Conservation (phyloP, 1,284 basidiomycete species). For the Neonothopanus nambi region DNA sequence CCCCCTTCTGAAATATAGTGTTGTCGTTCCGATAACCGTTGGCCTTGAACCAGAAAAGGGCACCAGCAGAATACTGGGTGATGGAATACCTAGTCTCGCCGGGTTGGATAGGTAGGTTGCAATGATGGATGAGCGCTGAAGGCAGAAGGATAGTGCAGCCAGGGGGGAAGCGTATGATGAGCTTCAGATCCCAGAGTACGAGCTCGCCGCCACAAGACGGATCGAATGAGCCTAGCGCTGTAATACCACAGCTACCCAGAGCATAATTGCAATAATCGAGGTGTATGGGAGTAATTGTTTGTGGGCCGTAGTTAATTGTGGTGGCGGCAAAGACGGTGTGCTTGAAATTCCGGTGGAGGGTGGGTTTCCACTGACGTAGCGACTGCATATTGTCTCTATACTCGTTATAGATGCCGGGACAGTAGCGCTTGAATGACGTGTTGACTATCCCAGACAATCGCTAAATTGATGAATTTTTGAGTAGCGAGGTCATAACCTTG, state of each 20-base stretch:
- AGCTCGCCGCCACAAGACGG: slow-evolving; percentile 3
- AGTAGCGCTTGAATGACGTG: neutral
- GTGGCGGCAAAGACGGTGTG: neutral
- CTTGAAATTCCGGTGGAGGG: neutral
- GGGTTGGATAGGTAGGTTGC: neutral
- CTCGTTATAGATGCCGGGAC: too few species aligned
- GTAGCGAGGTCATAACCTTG: neutral
- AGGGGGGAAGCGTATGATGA: neutral
- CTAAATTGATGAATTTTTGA: neutral
- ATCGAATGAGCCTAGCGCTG: neutral
- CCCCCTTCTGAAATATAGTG: too few species aligned
- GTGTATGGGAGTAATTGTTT: neutral
- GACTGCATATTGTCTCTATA: too few species aligned
- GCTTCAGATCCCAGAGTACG: slow-evolving; percentile 1
- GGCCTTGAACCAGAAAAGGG: slow-evolving; percentile 8
- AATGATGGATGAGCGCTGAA: slow-evolving; percentile 7
- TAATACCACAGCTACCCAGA: neutral
- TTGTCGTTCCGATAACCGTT: too few species aligned
- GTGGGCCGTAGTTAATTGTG: slow-evolving; percentile 5
- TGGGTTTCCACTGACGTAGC: too few species aligned
- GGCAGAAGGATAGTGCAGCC: slow-evolving; percentile 4
- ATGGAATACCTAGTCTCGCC: slow-evolving; percentile 4
- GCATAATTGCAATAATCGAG: neutral
- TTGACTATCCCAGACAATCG: neutral
- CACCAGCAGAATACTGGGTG: too few species aligned